Base-by-base conservation (phyloP, 176 grass and related monocot species). In the Avena eriantha region DNA sequence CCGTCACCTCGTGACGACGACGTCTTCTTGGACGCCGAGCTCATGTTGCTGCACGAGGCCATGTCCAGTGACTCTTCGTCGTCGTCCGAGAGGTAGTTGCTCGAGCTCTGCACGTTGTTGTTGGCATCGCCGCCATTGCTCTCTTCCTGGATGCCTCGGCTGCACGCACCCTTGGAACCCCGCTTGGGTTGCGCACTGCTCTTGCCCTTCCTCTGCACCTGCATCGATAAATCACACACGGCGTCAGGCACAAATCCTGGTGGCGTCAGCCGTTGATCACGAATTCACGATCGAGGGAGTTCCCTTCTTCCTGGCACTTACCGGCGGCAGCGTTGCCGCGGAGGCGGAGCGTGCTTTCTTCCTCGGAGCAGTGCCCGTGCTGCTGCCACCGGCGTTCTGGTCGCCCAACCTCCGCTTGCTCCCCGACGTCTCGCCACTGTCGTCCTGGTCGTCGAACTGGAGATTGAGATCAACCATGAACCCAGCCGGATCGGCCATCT, bases 41-140 rank as follows among this genome's bases (percentile, higher is more conserved):
- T 93, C 68, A 82, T 72, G 82, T 90, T 92, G 41, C 87, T 94
- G 45, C 84, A 79, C 72, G 86, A 81, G 2, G 85, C 89, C 71
- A 86, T 90, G 69, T 93, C 95, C 36, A 86, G 84, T 58, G 89
- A 95, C 13, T 48, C 73, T 22, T 98, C 93, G 23, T 93, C 91
- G 31, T 95, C 89, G 17, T 98, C 95, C 4, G 93, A 95, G 57
- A 87, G 85, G 76, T 84, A 93, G 78, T 82, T 80, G 77, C 85
- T 85, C 31, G 89, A 92, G 93, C 89, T 89, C 80, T 86, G 92
- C 46, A 69, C 82, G 18, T 92, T 86, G 68, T 74, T 12, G 63
- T 41, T 41, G 39, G 39, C 39, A 5, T 41, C 39, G 39, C 69
- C 91, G 26, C 87, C 90, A 36, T 78, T 91, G 56, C 73, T 90